Evolutionary conservation across 164 flowering plant genomes (phyloP).

Genomic region (Cinnamomum micranthum): DNA sequence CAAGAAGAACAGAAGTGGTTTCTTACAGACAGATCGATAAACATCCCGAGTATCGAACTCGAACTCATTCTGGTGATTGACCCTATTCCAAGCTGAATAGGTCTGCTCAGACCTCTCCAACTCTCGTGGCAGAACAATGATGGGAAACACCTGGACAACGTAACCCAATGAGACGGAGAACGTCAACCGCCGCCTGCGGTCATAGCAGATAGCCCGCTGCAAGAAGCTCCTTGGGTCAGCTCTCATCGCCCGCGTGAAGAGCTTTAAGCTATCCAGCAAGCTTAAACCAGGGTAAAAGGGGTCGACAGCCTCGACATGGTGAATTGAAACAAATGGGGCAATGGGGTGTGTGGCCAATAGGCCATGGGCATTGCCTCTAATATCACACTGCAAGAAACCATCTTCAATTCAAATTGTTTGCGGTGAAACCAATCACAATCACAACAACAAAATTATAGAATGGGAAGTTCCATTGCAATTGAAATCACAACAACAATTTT

Average conservation of each 20-base stretch:
- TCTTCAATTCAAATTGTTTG: not conserved
- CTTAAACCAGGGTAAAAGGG: slow-evolving; percentile 56
- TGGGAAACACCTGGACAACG: slow-evolving; percentile 58
- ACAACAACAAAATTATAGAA: not conserved
- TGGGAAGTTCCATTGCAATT: not conserved
- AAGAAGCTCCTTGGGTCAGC: slow-evolving; percentile 43
- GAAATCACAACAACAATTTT: not conserved
- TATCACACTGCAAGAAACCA: slow-evolving; percentile 46
- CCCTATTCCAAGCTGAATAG: slow-evolving; percentile 55
- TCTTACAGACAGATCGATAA: slow-evolving; percentile 46
- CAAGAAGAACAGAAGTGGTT: slow-evolving; percentile 49
- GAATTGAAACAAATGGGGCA: slow-evolving; percentile 60
- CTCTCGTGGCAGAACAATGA: slow-evolving; percentile 48
- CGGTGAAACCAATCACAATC: not conserved
- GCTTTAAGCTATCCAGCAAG: slow-evolving; percentile 42
- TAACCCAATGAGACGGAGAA: slow-evolving; percentile 57
- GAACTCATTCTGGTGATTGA: slow-evolving; percentile 42
- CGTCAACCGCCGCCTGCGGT: slow-evolving; percentile 33
- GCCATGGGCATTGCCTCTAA: slow-evolving; percentile 55
- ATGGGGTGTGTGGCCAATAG: slow-evolving; percentile 57
- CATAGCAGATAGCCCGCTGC: slow-evolving; percentile 62
- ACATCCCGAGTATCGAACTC: slow-evolving; percentile 51
- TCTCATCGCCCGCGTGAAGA: slow-evolving; percentile 46
- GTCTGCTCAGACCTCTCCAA: slow-evolving; percentile 56
- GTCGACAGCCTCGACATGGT: slow-evolving; percentile 58